A percentile compares a stretch with the other conserved stretches of the same genome.
These are phyloP conservation scores for Russula foetens DNA, from an alignment of 768 basidiomycete species.

Conservation along the genomic window DNA sequence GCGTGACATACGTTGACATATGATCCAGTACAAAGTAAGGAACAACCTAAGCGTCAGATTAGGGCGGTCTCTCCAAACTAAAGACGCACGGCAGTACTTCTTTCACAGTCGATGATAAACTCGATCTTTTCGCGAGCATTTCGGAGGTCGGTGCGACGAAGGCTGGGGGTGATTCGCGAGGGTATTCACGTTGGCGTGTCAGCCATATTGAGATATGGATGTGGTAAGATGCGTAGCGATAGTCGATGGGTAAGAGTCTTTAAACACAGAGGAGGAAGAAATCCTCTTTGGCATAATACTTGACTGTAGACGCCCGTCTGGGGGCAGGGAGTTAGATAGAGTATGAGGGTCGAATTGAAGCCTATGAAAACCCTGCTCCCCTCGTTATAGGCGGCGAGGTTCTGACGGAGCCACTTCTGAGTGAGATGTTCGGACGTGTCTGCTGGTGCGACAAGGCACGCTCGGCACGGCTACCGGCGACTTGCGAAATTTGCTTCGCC, in stretches of 20 bases:
- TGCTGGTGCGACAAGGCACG: too few species aligned
- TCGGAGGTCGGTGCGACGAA: conserved; percentile 90
- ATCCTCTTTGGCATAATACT: conserved; percentile 20
- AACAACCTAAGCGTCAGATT: conserved; percentile 15
- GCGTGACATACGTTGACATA: too few species aligned
- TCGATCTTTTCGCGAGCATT: conserved; percentile 75
- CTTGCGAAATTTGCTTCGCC: too few species aligned
- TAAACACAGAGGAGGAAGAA: conserved; percentile 71
- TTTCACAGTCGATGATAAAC: conserved; percentile 70
- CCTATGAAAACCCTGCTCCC: conserved; percentile 54
- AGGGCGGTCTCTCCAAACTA: conserved; percentile 38
- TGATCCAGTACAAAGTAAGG: too few species aligned
- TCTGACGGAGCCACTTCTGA: conserved; percentile 59
- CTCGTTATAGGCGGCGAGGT: conserved; percentile 47
- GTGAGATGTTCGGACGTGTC: conserved; percentile 30
- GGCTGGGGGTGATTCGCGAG: conserved; percentile 68
- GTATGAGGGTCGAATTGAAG: conserved; percentile 48
- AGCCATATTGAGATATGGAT: conserved; percentile 91
- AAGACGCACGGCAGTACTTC: too few species aligned
- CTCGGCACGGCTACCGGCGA: too few species aligned
- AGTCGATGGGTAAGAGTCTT: conserved; percentile 84
- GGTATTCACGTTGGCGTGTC: conserved; percentile 77
- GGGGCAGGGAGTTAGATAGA: conserved; percentile 53
- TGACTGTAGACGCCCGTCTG: conserved; percentile 76
- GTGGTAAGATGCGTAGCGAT: conserved; percentile 72